Base-by-base conservation (phyloP, 176 grass and related monocot species). In the Stipa capillata region DNA sequence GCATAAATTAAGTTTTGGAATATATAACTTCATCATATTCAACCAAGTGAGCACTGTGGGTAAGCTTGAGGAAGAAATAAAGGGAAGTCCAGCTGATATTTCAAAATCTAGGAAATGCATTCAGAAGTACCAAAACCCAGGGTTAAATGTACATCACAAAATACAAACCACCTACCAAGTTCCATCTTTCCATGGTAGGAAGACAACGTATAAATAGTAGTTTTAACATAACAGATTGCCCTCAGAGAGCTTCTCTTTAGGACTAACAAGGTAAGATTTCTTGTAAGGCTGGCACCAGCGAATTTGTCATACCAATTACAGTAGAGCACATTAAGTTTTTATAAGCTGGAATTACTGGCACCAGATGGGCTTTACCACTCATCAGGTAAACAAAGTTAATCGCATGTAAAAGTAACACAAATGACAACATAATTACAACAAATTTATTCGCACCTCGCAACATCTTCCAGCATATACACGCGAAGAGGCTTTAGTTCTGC, bases 391-490 rank as follows among this genome's bases (percentile, higher is more conserved):
- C 3, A 63, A 53, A 65, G 6, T 64, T 65, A 56, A 27, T 9
- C 23, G 36, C 60, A 79, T 60, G 29, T 63, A 84, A 64, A 17
- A 82, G 32, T 63, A 81, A 64, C 29, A 79, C 88, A 92, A 28
- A 83, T 75, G 51, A 57, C 8, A 80, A 73, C 17, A 82, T 72
- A 58, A 89, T 48, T 73, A 82, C 45, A 78, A 77, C 69, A 44
- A 62, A 89, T 33, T 18, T 56, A 36, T 84, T 6, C 14, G 51
- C 55, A 98, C 96, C 92, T 98, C 20, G 85, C 2, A 87, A 94
- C 92, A 85, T 98, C 91, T 81, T 93, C 96, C 74, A 98, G 42
- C 92, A 98, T 92, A 65, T 79, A 94, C 41, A 98, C 87, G 70
- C 81, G 83, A 75, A 98, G 80, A 82, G 90, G 90, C 59, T 93